These are phyloP conservation scores for Durotheca rogersii DNA, from an alignment of 495 filamentous ascomycete species.

Conservation along the genomic window DNA sequence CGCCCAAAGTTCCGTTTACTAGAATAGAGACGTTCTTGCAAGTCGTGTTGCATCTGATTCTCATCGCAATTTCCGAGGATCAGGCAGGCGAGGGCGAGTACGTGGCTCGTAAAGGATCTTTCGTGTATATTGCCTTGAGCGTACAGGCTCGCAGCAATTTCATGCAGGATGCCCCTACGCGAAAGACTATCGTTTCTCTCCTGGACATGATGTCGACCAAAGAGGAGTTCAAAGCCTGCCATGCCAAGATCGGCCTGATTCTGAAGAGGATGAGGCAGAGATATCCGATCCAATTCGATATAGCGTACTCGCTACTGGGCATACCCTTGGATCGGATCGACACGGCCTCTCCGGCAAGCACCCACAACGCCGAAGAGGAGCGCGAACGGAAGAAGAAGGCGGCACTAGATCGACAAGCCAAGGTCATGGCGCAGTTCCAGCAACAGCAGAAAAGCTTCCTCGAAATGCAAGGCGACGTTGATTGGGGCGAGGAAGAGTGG, in stretches of 20 bases:
- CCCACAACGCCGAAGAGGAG: conserved; percentile 62
- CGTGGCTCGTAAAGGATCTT: conserved; percentile 53
- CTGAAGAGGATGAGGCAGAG: conserved; percentile 86
- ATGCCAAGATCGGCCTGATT: conserved; percentile 80
- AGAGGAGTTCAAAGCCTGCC: conserved; percentile 73
- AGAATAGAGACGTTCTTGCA: conserved; percentile 89
- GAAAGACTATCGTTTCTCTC: conserved; percentile 70
- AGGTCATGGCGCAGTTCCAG: conserved; percentile 95
- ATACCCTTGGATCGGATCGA: conserved; percentile 54
- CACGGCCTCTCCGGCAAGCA: conserved; percentile 55
- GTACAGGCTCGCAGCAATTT: conserved; percentile 59
- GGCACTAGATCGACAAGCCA: conserved; percentile 82
- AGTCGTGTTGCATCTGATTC: conserved; percentile 80
- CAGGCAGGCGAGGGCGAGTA: conserved; percentile 56
- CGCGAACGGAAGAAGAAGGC: conserved; percentile 85
- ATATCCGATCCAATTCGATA: conserved; percentile 66
- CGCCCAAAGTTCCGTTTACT: conserved; percentile 71
- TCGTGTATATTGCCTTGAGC: conserved; percentile 66
- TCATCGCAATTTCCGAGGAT: conserved; percentile 84
- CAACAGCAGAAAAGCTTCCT: conserved; percentile 94
- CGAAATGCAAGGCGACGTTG: conserved; percentile 76
- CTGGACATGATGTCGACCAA: conserved; percentile 72
- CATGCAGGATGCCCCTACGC: conserved; percentile 46
- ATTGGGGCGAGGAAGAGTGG: conserved; percentile 80
- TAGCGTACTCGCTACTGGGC: conserved; percentile 54